Percentiles rank a stretch among this genome's conserved stretches.
phyloP scores from a whole-genome alignment of 2,329 filamentous ascomycete species.

The Phialophora expanda region DNA sequence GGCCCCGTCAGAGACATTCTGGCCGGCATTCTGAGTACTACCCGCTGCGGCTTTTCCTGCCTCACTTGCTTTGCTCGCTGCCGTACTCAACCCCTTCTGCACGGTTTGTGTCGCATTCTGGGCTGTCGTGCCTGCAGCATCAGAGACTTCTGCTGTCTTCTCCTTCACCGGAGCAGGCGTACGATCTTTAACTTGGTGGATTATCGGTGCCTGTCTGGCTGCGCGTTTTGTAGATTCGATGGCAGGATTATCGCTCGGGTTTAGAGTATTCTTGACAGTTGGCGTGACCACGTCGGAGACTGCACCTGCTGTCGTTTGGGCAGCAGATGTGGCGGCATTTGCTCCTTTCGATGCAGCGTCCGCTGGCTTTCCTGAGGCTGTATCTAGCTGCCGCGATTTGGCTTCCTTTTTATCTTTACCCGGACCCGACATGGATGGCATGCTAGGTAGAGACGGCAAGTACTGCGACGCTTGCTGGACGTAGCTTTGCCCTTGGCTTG shows the following conservation, averaged over 20 bases:
- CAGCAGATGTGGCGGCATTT: slow-evolving; percentile 24
- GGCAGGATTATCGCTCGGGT: slow-evolving; percentile 37
- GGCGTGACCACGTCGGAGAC: slow-evolving; percentile 31
- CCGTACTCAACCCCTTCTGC: slow-evolving; percentile 25
- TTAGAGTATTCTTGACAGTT: slow-evolving; percentile 34
- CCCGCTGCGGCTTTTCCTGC: slow-evolving; percentile 20
- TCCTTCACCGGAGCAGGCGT: slow-evolving; percentile 27
- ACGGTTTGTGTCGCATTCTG: slow-evolving; percentile 33
- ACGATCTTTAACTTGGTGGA: slow-evolving; percentile 35
- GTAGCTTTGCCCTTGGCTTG: slow-evolving; percentile 32
- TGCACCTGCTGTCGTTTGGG: slow-evolving; percentile 29
- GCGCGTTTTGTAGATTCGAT: slow-evolving; percentile 31
- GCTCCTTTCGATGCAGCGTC: slow-evolving; percentile 30
- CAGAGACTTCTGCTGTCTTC: slow-evolving; percentile 22
- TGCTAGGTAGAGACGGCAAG: slow-evolving; percentile 35
- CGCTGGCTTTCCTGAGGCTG: slow-evolving; percentile 16
- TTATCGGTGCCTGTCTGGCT: slow-evolving; percentile 28
- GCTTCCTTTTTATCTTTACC: slow-evolving; percentile 40
- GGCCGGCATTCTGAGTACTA: slow-evolving; percentile 2
- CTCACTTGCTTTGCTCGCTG: slow-evolving; percentile 24
- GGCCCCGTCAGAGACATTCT: background rate
- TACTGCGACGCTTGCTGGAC: slow-evolving; percentile 36
- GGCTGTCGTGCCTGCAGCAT: slow-evolving; percentile 28
- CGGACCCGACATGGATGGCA: slow-evolving; percentile 24
- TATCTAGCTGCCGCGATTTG: slow-evolving; percentile 32